A percentile compares a stretch with the other conserved stretches of the same genome.
phyloP scores from a whole-genome alignment of 1,284 basidiomycete genomes.

The Schizophyllum amplum region DNA sequence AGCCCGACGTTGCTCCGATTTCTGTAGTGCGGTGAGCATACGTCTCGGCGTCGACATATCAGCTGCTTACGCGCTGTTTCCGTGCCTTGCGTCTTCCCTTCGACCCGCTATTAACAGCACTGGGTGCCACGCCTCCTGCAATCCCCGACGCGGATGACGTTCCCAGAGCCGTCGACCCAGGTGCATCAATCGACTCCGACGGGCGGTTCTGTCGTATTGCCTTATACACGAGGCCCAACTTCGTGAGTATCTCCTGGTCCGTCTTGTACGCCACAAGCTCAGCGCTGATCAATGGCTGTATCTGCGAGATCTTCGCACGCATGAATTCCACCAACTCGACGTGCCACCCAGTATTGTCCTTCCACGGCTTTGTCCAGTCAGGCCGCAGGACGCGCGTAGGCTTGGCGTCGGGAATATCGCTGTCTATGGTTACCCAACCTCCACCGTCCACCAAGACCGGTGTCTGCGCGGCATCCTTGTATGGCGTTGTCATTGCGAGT shows the following conservation, averaged over 20 bases:
- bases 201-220: too few species aligned
- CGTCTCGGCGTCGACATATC: too few species aligned
- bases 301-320: not conserved
- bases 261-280: not conserved
- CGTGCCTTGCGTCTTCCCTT: too few species aligned
- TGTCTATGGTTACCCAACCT: not conserved
- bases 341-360: constrained; percentile 2
- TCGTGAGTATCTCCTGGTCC: not conserved
- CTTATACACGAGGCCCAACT: not conserved
- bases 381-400: not conserved
- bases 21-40: too few species aligned
- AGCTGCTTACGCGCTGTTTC: too few species aligned
- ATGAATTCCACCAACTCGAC: not conserved
- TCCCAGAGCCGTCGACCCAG: too few species aligned
- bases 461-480: not conserved
- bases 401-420: not conserved
- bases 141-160: too few species aligned
- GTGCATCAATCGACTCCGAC: too few species aligned
- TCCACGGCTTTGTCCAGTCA: not conserved
- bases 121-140: too few species aligned
- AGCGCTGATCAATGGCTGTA: not conserved
- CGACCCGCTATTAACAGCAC: too few species aligned
- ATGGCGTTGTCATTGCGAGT: not conserved
- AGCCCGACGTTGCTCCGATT: too few species aligned
- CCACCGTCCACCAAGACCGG: not conserved